Conservation (phyloP, 768 basidiomycete species). For the Nidularia pulvinata region DNA sequence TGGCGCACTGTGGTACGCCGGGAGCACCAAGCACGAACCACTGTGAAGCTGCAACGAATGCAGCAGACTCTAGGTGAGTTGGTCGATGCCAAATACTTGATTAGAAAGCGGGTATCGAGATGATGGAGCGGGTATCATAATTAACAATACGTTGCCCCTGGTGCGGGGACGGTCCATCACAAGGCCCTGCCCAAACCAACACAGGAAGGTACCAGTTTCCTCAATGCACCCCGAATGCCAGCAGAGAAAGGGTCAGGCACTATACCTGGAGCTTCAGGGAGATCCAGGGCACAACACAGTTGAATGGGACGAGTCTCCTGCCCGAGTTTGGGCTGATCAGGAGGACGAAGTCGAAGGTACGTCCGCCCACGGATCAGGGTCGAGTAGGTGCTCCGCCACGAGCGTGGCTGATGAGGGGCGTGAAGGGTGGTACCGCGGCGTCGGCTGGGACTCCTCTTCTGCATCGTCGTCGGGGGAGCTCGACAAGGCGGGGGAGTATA, state of each 20-base stretch:
- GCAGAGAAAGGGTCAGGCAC: too few species aligned
- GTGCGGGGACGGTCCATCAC: too few species aligned
- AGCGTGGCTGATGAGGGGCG: conserved; percentile 1
- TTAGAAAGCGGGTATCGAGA: too few species aligned
- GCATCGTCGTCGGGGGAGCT: not conserved
- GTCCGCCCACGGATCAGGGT: not conserved
- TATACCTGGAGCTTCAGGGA: not conserved
- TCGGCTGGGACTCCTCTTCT: conserved; percentile 14
- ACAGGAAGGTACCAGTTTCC: not conserved
- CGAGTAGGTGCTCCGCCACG: not conserved
- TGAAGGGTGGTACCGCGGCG: conserved; percentile 5
- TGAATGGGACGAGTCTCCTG: not conserved
- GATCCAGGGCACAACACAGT: not conserved
- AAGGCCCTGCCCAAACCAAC: not conserved
- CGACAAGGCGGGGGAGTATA: not conserved
- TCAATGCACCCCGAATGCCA: not conserved
- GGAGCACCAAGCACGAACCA: too few species aligned
- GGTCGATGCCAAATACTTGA: too few species aligned
- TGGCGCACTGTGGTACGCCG: too few species aligned
- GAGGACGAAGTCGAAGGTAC: not conserved
- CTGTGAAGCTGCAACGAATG: too few species aligned
- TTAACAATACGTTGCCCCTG: too few species aligned
- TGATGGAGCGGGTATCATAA: too few species aligned
- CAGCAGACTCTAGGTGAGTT: too few species aligned
- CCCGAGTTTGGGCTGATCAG: not conserved